Evolutionary conservation across 139 green algal species (phyloP).

Genomic region (Chlorella sp.): DNA sequence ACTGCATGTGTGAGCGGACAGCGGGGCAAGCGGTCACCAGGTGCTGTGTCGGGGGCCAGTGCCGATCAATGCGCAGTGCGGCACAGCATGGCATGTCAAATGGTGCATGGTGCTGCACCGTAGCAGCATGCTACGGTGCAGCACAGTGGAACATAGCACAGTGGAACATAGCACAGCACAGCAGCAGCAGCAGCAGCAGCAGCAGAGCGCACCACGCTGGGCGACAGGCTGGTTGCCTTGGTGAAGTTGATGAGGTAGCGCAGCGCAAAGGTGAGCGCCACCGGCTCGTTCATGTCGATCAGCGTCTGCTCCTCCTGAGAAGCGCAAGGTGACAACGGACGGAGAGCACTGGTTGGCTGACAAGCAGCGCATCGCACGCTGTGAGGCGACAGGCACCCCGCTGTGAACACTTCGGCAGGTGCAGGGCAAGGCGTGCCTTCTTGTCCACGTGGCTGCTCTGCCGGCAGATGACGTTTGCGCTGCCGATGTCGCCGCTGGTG

Average conservation of each 20-base stretch:
- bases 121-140: too few relatives aligned
- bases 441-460: slow-evolving; percentile 56
- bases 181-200: too few relatives aligned
- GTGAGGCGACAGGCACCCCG: too few relatives aligned
- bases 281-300: slow-evolving; percentile 92
- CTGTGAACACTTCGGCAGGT: too few relatives aligned
- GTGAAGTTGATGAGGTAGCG: slow-evolving; percentile 97
- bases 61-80: too few relatives aligned
- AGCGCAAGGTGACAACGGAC: too few relatives aligned
- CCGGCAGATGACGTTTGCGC: slow-evolving; percentile 85
- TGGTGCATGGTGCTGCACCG: too few relatives aligned
- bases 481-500: slow-evolving; percentile 93
- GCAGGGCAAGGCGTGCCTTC: neutral
- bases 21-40: neutral
- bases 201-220: slow-evolving; percentile 52
- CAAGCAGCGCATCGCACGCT: too few relatives aligned
- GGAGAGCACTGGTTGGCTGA: too few relatives aligned
- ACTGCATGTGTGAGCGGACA: neutral
- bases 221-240: slow-evolving; percentile 77
- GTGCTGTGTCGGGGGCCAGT: too few relatives aligned
- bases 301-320: slow-evolving; percentile 77
- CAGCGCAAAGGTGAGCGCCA: slow-evolving; percentile 93
- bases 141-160: too few relatives aligned
- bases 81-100: too few relatives aligned
- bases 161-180: neutral